Percentiles rank a stretch among this genome's conserved stretches.
phyloP scores from a whole-genome alignment of 345 rosid genomes.

The Eutrema japonicum region DNA sequence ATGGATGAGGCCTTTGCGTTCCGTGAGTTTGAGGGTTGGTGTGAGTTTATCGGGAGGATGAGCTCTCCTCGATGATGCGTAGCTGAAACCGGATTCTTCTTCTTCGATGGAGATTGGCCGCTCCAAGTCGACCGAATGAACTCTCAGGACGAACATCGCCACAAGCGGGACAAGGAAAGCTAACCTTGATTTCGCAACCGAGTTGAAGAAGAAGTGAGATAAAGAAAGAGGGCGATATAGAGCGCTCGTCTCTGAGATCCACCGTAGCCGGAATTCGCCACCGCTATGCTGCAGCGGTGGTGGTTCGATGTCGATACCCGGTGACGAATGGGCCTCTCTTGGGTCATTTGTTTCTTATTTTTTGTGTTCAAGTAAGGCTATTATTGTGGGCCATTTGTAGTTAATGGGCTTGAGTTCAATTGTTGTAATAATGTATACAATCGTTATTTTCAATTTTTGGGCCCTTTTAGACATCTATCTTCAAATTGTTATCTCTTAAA shows the following conservation, averaged over 20 bases:
- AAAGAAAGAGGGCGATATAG: background rate
- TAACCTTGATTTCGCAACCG: too few relatives aligned
- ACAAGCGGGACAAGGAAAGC: background rate
- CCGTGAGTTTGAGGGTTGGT: conserved; percentile 52
- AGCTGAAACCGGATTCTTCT: conserved; percentile 55
- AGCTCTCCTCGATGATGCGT: conserved; percentile 38
- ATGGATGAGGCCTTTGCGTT: conserved; percentile 78
- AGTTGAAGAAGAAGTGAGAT: background rate
- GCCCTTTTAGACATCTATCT: background rate
- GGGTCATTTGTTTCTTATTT: background rate
- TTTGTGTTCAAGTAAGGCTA: background rate
- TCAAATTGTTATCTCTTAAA: background rate
- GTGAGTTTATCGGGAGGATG: conserved; percentile 38
- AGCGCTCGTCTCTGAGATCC: background rate
- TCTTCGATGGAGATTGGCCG: conserved; percentile 58
- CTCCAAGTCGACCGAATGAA: conserved; percentile 83
- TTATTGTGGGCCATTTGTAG: background rate
- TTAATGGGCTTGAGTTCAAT: background rate
- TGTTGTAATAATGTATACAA: background rate
- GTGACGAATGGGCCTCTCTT: conserved; percentile 1
- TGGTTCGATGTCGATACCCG: background rate
- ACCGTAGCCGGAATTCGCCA: background rate
- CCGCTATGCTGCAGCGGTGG: background rate
- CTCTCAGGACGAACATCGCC: conserved; percentile 74
- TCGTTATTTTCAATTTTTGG: background rate